These are phyloP conservation scores for Candida sp. DNA, from an alignment of 1,139 yeast genomes.

Conservation along the genomic window DNA sequence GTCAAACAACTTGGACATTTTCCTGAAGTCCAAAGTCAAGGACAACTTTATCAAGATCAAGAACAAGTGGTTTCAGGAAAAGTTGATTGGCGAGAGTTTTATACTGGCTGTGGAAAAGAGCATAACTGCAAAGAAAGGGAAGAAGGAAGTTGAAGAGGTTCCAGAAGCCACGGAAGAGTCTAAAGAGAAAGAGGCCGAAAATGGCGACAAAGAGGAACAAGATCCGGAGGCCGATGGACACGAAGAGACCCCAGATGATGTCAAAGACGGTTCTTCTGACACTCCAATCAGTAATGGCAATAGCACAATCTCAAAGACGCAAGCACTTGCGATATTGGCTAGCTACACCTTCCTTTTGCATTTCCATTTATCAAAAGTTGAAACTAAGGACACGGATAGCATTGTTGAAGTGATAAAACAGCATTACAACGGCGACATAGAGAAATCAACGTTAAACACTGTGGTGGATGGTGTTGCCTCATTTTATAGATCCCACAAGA, in stretches of 20 bases:
- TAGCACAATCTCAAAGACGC: conserved; percentile 1
- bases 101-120: background rate
- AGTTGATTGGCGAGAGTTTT: conserved; percentile 7
- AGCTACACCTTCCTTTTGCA: conserved; percentile 28
- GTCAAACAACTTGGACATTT: conserved; percentile 21
- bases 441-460: conserved; percentile 17
- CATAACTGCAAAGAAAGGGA: background rate
- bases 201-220: background rate
- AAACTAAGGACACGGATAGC: conserved; percentile 9
- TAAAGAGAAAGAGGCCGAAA: background rate
- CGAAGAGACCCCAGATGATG: background rate
- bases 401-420: background rate
- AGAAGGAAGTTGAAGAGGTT: background rate
- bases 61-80: conserved; percentile 30
- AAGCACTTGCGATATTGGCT: conserved; percentile 20
- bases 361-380: conserved; percentile 19
- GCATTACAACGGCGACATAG: conserved; percentile 12
- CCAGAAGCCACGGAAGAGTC: background rate
- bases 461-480: conserved; percentile 29
- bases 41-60: conserved; percentile 25
- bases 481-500: conserved; percentile 32
- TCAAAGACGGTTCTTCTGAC: background rate
- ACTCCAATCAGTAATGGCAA: background rate
- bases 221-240: background rate
- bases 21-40: conserved; percentile 19